These are phyloP conservation scores for Sporothrix inflata DNA, from an alignment of 2,329 filamentous ascomycete genomes.

Conservation along the genomic window DNA sequence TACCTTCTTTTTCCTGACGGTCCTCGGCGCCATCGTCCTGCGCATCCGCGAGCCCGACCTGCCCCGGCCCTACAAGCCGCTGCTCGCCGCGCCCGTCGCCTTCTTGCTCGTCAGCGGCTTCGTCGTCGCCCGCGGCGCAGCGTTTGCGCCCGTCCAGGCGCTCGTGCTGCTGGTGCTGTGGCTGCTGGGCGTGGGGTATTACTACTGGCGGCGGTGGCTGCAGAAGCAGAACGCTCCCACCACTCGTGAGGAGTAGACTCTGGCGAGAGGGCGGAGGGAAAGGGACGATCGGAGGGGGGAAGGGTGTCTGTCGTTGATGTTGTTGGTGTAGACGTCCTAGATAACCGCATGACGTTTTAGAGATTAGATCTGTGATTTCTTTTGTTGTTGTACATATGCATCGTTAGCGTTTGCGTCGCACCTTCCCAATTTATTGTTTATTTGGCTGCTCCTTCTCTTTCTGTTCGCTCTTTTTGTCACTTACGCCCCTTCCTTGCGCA, in stretches of 20 bases:
- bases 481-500: background rate
- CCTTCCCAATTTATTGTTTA: background rate
- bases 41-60: slow-evolving; percentile 60
- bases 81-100: slow-evolving; percentile 52
- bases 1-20: slow-evolving; percentile 66
- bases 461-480: background rate
- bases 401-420: background rate
- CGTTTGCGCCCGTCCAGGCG: slow-evolving; percentile 61
- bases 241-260: background rate
- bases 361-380: background rate
- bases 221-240: background rate
- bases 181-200: slow-evolving; percentile 52
- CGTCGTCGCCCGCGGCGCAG: slow-evolving; percentile 60
- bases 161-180: slow-evolving; percentile 56
- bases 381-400: background rate
- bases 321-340: background rate
- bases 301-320: background rate
- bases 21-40: slow-evolving; percentile 60
- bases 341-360: background rate
- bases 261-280: background rate
- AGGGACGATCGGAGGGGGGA: background rate
- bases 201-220: slow-evolving; percentile 27
- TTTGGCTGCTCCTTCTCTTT: background rate
- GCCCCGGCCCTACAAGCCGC: slow-evolving; percentile 59
- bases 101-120: slow-evolving; percentile 64